A percentile compares a stretch with the other conserved stretches of the same genome.
Evolutionary conservation across 1,284 basidiomycete species (phyloP).

Genomic region (Cryptococcus hybrid): DNA sequence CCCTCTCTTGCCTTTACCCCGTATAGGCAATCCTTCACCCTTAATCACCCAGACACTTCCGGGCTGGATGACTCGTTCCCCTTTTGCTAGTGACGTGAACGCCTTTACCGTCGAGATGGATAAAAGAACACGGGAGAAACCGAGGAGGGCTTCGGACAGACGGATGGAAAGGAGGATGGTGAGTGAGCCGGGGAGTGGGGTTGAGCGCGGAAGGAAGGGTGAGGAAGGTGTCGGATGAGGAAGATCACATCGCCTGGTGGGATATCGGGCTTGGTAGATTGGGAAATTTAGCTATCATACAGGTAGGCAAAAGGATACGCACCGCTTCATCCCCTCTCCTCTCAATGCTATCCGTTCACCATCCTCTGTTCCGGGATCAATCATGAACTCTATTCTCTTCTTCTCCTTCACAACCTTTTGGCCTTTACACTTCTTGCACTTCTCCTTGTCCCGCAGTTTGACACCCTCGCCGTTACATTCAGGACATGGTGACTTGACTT

Average conservation of each 20-base stretch:
- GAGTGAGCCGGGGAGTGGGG: constrained; percentile 30
- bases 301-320: constrained; percentile 17
- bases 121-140: constrained; percentile 83
- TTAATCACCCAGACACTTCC: constrained; percentile 69
- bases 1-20: constrained; percentile 69
- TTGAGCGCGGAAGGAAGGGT: constrained; percentile 62
- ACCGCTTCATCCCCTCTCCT: constrained; percentile 88
- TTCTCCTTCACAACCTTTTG: constrained; percentile 80
- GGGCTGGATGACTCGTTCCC: constrained; percentile 67
- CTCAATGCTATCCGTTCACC: constrained; percentile 80
- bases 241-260: constrained; percentile 88
- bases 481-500: constrained; percentile 60
- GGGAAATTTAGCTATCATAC: background rate
- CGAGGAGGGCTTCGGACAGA: constrained; percentile 86
- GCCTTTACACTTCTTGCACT: constrained; percentile 96
- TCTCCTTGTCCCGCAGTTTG: constrained; percentile 82
- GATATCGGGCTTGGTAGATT: constrained; percentile 61
- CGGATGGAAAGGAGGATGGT: constrained; percentile 58
- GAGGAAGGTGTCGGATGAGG: constrained; percentile 64
- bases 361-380: constrained; percentile 86
- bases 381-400: constrained; percentile 76
- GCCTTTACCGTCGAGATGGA: constrained; percentile 86
- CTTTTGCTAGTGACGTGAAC: constrained; percentile 69
- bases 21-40: constrained; percentile 82
- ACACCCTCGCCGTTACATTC: constrained; percentile 79